These are phyloP conservation scores for Colletotrichum sansevieriae DNA, from an alignment of 2,329 filamentous ascomycete genomes.

Conservation along the genomic window DNA sequence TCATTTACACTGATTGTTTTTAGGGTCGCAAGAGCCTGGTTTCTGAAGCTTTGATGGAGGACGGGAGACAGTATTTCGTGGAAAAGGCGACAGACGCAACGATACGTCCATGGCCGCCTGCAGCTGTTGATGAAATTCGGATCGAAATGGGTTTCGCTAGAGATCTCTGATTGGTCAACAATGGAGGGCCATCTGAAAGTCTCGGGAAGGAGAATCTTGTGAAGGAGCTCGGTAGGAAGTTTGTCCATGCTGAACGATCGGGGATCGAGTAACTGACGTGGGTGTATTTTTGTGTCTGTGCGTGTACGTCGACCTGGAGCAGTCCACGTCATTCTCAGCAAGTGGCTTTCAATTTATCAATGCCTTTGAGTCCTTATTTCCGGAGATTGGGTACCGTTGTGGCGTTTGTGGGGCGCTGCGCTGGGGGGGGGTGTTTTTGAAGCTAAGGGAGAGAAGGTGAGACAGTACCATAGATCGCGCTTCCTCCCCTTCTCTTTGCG, in stretches of 20 bases:
- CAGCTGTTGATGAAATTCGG: background rate
- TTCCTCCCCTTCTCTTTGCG: constrained; percentile 17
- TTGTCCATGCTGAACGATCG: background rate
- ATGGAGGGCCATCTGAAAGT: background rate
- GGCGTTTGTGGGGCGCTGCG: constrained; percentile 31
- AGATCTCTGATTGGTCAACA: background rate
- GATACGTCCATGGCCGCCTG: background rate
- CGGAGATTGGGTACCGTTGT: constrained; percentile 32
- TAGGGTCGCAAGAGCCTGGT: background rate
- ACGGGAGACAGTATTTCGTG: background rate
- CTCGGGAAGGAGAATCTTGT: background rate
- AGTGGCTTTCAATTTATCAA: too few relatives aligned
- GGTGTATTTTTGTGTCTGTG: background rate
- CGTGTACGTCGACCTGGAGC: background rate
- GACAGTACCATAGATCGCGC: constrained; percentile 27
- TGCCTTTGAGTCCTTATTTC: constrained; percentile 6
- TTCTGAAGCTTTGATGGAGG: background rate
- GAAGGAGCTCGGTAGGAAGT: background rate
- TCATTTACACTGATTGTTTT: background rate
- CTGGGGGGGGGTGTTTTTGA: constrained; percentile 6
- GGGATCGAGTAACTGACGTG: background rate
- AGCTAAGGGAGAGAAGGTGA: constrained; percentile 38
- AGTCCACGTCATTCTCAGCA: background rate
- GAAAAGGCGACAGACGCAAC: background rate
- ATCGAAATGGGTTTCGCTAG: background rate